phyloP scores from a whole-genome alignment of 2,329 filamentous ascomycete species.

The Xylaria sp. region DNA sequence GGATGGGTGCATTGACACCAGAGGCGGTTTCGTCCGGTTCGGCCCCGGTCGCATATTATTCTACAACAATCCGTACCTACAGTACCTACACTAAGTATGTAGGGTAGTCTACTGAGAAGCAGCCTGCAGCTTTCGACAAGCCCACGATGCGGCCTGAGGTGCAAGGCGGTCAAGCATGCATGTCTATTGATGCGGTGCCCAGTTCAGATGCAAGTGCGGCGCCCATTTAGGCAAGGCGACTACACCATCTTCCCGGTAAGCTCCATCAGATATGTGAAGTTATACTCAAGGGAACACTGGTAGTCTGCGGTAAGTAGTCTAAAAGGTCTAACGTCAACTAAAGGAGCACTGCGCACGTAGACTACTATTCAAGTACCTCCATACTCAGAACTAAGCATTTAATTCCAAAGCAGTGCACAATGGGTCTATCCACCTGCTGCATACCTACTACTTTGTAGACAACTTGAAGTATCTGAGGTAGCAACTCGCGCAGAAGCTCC shows the following conservation, averaged over 20 bases:
- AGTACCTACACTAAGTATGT: background rate
- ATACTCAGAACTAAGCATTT: too few relatives aligned
- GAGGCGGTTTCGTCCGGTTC: constrained; percentile 2
- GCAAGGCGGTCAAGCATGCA: constrained; percentile 36
- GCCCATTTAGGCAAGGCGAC: constrained; percentile 27
- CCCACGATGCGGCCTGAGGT: constrained; percentile 26
- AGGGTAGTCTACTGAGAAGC: too few relatives aligned
- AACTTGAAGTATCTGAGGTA: too few relatives aligned
- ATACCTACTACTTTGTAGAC: too few relatives aligned
- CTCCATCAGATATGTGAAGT: constrained; percentile 5
- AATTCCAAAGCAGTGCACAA: too few relatives aligned
- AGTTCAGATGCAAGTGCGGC: constrained; percentile 15
- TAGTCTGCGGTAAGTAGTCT: too few relatives aligned
- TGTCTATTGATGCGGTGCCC: constrained; percentile 29
- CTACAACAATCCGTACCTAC: background rate
- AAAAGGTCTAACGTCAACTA: background rate
- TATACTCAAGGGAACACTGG: background rate
- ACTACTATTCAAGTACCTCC: too few relatives aligned
- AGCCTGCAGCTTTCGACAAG: constrained; percentile 22
- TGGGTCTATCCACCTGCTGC: too few relatives aligned
- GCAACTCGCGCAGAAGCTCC: background rate
- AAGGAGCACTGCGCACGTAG: background rate
- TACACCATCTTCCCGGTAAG: constrained; percentile 5
- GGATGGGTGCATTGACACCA: constrained; percentile 6
- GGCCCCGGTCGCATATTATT: constrained; percentile 8